phyloP scores from a whole-genome alignment of 164 flowering plant species.

The Pachysandra terminalis region DNA sequence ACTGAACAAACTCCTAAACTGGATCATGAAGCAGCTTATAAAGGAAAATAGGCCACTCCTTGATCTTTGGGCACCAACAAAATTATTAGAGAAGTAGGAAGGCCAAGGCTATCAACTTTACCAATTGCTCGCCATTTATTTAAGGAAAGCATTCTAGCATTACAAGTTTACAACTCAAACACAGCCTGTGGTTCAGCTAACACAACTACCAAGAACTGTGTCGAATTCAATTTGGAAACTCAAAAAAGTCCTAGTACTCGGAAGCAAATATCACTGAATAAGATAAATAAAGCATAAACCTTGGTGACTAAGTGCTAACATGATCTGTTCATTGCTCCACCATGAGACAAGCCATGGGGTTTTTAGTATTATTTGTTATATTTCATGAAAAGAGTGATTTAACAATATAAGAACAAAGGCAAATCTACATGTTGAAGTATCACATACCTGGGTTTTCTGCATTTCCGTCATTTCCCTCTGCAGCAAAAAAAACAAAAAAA shows the following conservation, averaged over 20 bases:
- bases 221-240: background rate
- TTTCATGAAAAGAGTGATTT: background rate
- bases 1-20: too few species aligned
- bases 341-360: background rate
- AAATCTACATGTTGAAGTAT: background rate
- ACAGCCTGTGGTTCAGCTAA: background rate
- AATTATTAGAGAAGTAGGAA: background rate
- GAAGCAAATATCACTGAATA: background rate
- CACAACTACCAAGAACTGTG: background rate
- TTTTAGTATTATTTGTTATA: background rate
- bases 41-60: background rate
- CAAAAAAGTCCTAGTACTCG: background rate
- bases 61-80: background rate
- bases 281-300: background rate
- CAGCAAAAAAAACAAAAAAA: conserved; percentile 20
- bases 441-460: conserved; percentile 64
- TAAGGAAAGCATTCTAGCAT: background rate
- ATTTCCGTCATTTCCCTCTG: conserved; percentile 53
- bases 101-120: background rate
- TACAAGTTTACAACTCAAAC: background rate
- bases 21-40: too few species aligned
- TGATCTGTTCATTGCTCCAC: background rate
- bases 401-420: background rate
- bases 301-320: background rate
- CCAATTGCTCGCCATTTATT: background rate